Percentiles rank a stretch among this genome's conserved stretches.
Evolutionary conservation across 2,329 filamentous ascomycete species (phyloP).

Genomic region (Colletotrichum gigasporum): DNA sequence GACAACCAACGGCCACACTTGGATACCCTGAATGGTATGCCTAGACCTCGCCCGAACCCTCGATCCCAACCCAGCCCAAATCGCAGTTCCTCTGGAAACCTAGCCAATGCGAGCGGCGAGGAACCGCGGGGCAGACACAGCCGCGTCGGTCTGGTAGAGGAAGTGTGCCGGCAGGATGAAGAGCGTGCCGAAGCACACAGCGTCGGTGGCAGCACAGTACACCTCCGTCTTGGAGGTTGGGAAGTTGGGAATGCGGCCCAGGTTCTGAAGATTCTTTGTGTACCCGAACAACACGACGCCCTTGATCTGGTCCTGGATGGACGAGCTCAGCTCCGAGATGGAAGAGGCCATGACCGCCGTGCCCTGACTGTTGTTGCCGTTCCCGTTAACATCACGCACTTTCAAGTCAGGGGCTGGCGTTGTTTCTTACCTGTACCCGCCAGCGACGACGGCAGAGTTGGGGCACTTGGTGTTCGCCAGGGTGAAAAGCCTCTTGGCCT

Average conservation of each 20-base stretch:
- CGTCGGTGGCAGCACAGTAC: slow-evolving; percentile 48
- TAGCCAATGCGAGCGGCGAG: slow-evolving; percentile 34
- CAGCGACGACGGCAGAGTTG: slow-evolving; percentile 50
- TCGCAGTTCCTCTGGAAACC: background rate
- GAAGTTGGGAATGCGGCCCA: slow-evolving; percentile 49
- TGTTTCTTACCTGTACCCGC: slow-evolving; percentile 46
- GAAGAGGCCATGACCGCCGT: slow-evolving; percentile 53
- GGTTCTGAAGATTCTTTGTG: slow-evolving; percentile 53
- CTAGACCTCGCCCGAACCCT: background rate
- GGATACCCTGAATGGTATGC: background rate
- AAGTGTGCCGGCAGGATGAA: slow-evolving; percentile 46
- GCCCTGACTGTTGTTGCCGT: slow-evolving; percentile 46
- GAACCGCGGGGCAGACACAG: slow-evolving; percentile 35
- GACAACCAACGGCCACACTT: background rate
- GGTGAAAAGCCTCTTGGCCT: slow-evolving; percentile 50
- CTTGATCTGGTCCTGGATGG: slow-evolving; percentile 45
- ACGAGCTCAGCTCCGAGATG: slow-evolving; percentile 43
- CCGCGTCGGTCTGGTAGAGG: slow-evolving; percentile 37
- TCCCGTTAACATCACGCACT: too few species aligned
- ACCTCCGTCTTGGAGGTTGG: slow-evolving; percentile 44
- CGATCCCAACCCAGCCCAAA: background rate
- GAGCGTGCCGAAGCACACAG: slow-evolving; percentile 48
- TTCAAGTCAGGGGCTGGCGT: background rate
- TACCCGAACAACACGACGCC: slow-evolving; percentile 51
- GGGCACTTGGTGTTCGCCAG: slow-evolving; percentile 54